Conservation (phyloP, 23 red algal species). For the Gracilaria caudata region DNA sequence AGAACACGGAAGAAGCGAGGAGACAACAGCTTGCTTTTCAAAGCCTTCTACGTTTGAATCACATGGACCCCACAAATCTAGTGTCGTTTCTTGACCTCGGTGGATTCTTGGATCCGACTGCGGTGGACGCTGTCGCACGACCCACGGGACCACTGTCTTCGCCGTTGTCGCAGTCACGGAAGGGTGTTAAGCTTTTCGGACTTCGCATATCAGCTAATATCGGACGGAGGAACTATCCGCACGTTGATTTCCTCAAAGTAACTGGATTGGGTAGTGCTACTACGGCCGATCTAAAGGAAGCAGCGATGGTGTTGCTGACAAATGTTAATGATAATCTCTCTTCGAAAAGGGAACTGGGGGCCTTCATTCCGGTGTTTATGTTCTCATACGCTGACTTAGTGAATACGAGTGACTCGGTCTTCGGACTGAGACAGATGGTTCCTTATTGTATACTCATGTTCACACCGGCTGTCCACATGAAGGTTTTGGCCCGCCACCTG, state of each 20-base stretch:
- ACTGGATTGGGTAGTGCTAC: constrained; percentile 77
- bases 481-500: constrained; percentile 81
- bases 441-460: constrained; percentile 73
- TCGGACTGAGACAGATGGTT: constrained; percentile 52
- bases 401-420: constrained; percentile 70
- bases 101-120: constrained; percentile 76
- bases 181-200: constrained; percentile 53
- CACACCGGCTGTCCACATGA: constrained; percentile 76
- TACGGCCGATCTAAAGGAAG: constrained; percentile 75
- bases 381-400: constrained; percentile 83
- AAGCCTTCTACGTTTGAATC: constrained; percentile 61
- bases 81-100: constrained; percentile 65
- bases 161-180: constrained; percentile 65
- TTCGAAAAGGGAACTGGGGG: constrained; percentile 41
- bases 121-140: constrained; percentile 69
- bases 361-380: constrained; percentile 71
- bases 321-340: constrained; percentile 29
- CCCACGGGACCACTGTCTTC: constrained; percentile 71
- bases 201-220: constrained; percentile 49
- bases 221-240: constrained; percentile 56
- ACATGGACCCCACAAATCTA: constrained; percentile 55
- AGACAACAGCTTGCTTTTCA: constrained; percentile 75
- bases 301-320: constrained; percentile 48
- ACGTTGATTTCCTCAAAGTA: constrained; percentile 72
- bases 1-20: constrained; percentile 71